Base-by-base conservation (phyloP, 352 stramenopile species). In the Phytophthora pistaciae region DNA sequence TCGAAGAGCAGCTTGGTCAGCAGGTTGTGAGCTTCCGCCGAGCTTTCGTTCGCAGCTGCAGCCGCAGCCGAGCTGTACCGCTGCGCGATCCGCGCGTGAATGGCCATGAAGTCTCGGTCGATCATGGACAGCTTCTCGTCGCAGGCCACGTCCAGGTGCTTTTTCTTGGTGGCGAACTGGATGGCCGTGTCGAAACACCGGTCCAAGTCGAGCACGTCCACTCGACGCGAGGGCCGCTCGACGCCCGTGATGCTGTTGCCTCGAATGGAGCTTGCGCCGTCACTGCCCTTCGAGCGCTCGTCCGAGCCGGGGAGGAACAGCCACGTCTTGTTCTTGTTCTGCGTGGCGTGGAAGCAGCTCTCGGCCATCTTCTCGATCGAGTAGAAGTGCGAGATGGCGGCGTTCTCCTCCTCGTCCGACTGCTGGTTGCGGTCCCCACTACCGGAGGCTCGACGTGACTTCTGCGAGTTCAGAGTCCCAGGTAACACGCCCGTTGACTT, bases 1-100 rank as follows among this genome's bases (percentile, higher is more conserved):
- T 93, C 87, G 42, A 96, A 98, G 8, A 97, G 66, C 18, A 93
- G 83, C 36, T 78, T 84, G 1, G 83, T 80, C 2, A 98, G 76
- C 0, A 61, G 31, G 10, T 80, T 79, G 23, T 81, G 81, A 13
- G 69, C 55, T 5, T 61, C 65, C 1, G 56, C 44, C 3, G 49
- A 31, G 0, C 44, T 59, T 11, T 78, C 60, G 6, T 33, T 55
- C 0, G n/a, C 36, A 21, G 33, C 25, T 4, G 54, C 36, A 21
- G 33, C 25, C 4, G 54, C 25, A 9, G 50, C 29, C 1, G 55
- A 66, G 11, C 56, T 31, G 60, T 78, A 88, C 20, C 72, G 79
- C 7, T 83, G 77, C 3, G 55, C 66, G 2, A 91, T 77, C 3
- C 78, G 78, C 3, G 77, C 61, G 40, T 91, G 72, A 38, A 88